These are phyloP conservation scores for grape (Vitis vinifera) DNA, from an alignment of 164 flowering plant genomes.

Conservation along the genomic window DNA sequence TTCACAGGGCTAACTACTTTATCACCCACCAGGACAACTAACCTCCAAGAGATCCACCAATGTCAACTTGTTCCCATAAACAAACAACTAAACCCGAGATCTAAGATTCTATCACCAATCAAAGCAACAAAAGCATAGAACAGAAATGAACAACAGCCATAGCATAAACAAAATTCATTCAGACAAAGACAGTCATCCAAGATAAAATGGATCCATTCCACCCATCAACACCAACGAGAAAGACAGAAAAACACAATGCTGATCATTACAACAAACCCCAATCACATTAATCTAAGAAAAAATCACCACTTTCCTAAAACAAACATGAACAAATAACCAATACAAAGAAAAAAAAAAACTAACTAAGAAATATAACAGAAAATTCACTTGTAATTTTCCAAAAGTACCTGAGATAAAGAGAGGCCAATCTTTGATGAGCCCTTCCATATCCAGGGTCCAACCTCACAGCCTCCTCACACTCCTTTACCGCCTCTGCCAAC, in stretches of 20 bases:
- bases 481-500: conserved; percentile 43
- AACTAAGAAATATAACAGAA: background rate
- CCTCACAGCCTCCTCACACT: conserved; percentile 48
- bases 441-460: conserved; percentile 38
- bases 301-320: background rate
- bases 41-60: background rate
- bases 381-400: background rate
- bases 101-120: too few species aligned
- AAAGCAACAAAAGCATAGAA: too few species aligned
- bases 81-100: background rate
- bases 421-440: conserved; percentile 46
- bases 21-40: background rate
- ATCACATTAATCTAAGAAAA: background rate
- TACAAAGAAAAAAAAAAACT: background rate
- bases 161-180: too few species aligned
- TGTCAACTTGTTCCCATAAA: background rate
- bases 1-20: background rate
- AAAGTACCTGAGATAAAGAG: conserved; percentile 32
- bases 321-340: background rate
- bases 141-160: too few species aligned
- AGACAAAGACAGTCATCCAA: background rate
- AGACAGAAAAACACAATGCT: background rate
- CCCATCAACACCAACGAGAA: background rate
- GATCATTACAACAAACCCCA: background rate
- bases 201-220: background rate